A percentile compares a stretch with the other conserved stretches of the same genome.
Conservation (phyloP, 2,329 filamentous ascomycete genomes). For the Chalaropsis ovoidea region DNA sequence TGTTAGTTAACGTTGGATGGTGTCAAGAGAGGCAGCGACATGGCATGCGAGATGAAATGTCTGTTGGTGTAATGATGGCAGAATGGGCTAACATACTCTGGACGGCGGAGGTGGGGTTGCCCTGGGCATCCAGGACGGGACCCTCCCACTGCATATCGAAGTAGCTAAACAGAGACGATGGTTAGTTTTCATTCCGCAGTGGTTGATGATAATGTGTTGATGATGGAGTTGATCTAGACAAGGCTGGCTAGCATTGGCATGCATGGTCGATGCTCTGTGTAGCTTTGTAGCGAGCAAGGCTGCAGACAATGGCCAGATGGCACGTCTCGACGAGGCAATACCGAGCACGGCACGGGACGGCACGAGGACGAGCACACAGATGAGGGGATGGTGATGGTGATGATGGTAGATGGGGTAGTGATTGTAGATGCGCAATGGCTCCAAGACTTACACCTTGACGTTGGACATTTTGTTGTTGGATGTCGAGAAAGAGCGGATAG, state of each 20-base stretch:
- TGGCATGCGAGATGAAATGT: not conserved
- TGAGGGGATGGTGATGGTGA: no score
- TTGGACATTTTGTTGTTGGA: constrained; percentile 55
- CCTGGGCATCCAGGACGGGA: constrained; percentile 55
- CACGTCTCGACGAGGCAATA: not conserved
- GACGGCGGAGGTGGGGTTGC: constrained; percentile 43
- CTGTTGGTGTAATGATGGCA: not conserved
- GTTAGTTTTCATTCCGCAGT: not conserved
- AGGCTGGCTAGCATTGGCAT: no score
- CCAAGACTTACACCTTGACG: constrained; percentile 53
- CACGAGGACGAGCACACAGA: no score
- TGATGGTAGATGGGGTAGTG: no score
- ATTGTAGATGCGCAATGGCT: not conserved
- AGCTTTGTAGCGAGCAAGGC: no score
- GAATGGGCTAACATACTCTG: constrained; percentile 45
- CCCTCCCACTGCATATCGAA: constrained; percentile 68
- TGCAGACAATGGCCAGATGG: not conserved
- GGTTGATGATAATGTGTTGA: not conserved
- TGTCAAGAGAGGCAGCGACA: not conserved
- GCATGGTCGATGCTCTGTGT: no score
- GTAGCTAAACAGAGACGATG: constrained; percentile 38
- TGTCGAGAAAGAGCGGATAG: constrained; percentile 44
- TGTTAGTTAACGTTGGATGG: not conserved
- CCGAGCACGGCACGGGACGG: not conserved
- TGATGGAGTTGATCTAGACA: no score